Evolutionary conservation across 495 filamentous ascomycete genomes (phyloP), one percentile per base, ranked within the genome.

Genomic region (Daldinia concentrica): DNA sequence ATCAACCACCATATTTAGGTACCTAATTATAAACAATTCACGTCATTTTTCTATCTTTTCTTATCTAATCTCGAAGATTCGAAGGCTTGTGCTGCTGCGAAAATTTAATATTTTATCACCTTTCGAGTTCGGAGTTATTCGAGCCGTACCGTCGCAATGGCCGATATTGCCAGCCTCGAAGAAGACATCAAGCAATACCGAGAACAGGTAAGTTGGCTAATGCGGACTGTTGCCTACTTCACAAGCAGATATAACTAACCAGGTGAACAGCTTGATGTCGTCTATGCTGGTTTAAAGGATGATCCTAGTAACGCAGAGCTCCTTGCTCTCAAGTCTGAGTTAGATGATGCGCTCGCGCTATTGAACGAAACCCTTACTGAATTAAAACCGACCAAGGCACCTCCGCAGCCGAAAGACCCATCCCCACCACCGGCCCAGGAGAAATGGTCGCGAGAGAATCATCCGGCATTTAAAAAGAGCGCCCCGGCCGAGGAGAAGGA

Each of bases 271-370:
- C 89, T 95, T 79, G 93, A 96, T 81, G 90, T 90, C 26, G 91
- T 96, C 51, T 80, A 89, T 77, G 84, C 87, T 30, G 89, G 88
- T 56, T 88, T 97, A 64, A 89, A 91, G 83, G 90, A 91, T 80
- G 92, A 96, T 75, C 90, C 93, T 69, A 89, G 92, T 68, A 97
- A 93, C 78, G 83, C 84, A 74, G 94, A 95, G 82, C 89, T 97
- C 75, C 86, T 88, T 68, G 89, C 84, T 78, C 90, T 97, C 77
- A 90, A 90, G 79, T 79, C 83, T 82, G 93, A 97, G 86, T 88
- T 97, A 80, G 88, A 92, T 86, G 87, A 93, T 85, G 87, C 92
- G 84, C 92, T 96, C 79, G 84, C 86, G 82, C 86, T 93, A 73
- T 88, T 91, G 79, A 86, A 92, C 84, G 89, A 90, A 69, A 85